Evolutionary conservation across 164 flowering plant genomes (phyloP).

Genomic region (Liriodendron chinense): DNA sequence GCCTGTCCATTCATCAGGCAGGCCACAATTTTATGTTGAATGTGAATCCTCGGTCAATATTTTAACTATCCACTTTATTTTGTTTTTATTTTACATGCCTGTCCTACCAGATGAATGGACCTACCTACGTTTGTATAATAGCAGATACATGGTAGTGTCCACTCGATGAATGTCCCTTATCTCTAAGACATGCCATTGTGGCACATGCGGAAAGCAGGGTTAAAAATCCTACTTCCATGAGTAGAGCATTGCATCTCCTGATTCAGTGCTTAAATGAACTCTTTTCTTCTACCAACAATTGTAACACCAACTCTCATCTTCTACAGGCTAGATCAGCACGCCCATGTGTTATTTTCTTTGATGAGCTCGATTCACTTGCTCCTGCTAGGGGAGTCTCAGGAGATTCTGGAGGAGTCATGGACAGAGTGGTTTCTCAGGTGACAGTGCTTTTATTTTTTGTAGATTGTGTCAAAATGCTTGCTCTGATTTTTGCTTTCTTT

Average conservation of each 20-base stretch:
- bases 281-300: neutral
- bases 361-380: slow-evolving; percentile 96
- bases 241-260: neutral
- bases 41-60: too few species aligned
- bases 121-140: too few species aligned
- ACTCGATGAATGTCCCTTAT: neutral
- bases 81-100: too few species aligned
- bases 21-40: too few species aligned
- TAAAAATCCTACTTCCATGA: neutral
- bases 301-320: slow-evolving; percentile 3
- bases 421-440: slow-evolving; percentile 97
- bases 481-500: neutral
- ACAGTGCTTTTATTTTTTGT: neutral
- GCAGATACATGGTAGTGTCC: neutral
- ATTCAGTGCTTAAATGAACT: neutral
- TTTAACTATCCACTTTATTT: too few species aligned
- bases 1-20: too few species aligned
- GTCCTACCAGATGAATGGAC: too few species aligned
- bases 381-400: slow-evolving; percentile 99
- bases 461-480: neutral
- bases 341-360: slow-evolving; percentile 96
- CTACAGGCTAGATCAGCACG: slow-evolving; percentile 91
- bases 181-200: neutral
- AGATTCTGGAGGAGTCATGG: slow-evolving; percentile 99
- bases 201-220: neutral